phyloP scores from a whole-genome alignment of 2,329 filamentous ascomycete genomes.

The Orbilia javanica region DNA sequence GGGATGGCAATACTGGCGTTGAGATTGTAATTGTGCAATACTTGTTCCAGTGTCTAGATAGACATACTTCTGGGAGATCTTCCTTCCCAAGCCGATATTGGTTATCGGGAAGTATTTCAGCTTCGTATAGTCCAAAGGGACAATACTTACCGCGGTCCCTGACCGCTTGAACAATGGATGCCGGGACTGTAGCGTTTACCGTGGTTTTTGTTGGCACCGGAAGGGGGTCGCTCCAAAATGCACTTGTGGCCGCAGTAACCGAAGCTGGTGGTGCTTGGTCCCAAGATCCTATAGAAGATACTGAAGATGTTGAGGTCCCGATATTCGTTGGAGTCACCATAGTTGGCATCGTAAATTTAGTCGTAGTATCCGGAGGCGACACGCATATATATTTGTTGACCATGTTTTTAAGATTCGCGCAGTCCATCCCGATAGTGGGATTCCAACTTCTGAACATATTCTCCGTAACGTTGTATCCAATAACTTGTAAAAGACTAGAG shows the following conservation, averaged over 20 bases:
- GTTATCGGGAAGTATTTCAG: neutral
- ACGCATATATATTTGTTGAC: slow-evolving; percentile 5
- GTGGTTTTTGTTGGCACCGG: neutral
- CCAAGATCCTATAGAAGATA: neutral
- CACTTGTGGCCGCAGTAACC: neutral
- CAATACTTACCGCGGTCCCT: neutral
- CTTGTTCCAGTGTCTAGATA: slow-evolving; percentile 1
- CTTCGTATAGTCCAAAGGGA: neutral
- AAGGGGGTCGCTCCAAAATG: neutral
- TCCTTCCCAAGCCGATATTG: neutral
- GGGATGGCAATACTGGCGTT: neutral
- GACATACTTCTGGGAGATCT: neutral
- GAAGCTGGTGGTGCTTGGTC: neutral
- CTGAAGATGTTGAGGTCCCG: neutral
- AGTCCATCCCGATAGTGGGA: neutral
- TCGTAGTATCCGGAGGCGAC: neutral
- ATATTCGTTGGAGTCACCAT: neutral
- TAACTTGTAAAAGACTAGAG: neutral
- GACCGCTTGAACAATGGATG: neutral
- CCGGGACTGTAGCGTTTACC: neutral
- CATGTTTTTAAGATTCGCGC: neutral
- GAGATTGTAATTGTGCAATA: neutral
- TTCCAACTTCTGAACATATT: slow-evolving; percentile 5
- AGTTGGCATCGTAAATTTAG: neutral
- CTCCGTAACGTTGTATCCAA: neutral